phyloP scores from a whole-genome alignment of 345 rosid genomes.

The Abelmoschus esculentus region DNA sequence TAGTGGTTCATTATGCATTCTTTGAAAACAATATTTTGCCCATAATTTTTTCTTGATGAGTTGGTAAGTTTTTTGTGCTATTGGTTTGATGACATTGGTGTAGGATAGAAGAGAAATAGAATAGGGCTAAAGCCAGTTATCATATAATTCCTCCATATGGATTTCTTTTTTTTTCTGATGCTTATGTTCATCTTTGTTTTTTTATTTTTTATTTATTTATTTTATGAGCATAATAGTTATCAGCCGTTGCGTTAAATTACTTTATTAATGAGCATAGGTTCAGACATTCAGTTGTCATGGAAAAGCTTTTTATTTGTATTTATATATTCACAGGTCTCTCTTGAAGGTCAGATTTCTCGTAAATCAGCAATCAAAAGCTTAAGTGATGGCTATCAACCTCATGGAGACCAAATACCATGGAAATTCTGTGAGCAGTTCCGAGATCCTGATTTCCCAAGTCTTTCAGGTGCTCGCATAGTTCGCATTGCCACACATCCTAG shows the following conservation, averaged over 20 bases:
- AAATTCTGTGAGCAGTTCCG: constrained; percentile 87
- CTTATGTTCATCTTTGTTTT: not conserved
- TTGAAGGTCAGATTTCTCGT: constrained; percentile 89
- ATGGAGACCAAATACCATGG: constrained; percentile 99
- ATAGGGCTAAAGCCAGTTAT: not conserved
- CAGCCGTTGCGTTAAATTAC: not conserved
- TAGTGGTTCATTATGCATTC: not conserved
- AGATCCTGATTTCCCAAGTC: constrained; percentile 71
- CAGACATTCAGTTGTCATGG: not conserved
- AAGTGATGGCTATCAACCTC: constrained; percentile 73
- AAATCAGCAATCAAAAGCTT: constrained; percentile 73
- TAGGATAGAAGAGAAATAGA: not conserved
- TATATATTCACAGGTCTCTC: constrained; percentile 45
- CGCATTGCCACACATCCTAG: constrained; percentile 98
- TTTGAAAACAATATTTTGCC: not conserved
- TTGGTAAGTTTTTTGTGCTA: not conserved
- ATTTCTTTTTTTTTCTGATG: not conserved
- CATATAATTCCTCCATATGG: not conserved
- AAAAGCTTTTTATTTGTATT: not conserved
- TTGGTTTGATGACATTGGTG: not conserved
- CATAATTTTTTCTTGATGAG: not conserved
- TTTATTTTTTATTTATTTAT: not conserved
- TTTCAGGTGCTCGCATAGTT: constrained; percentile 96
- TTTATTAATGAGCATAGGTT: not conserved
- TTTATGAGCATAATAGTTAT: not conserved